Base-by-base conservation (phyloP, 352 stramenopile species). In the Phytophthora sp. region DNA sequence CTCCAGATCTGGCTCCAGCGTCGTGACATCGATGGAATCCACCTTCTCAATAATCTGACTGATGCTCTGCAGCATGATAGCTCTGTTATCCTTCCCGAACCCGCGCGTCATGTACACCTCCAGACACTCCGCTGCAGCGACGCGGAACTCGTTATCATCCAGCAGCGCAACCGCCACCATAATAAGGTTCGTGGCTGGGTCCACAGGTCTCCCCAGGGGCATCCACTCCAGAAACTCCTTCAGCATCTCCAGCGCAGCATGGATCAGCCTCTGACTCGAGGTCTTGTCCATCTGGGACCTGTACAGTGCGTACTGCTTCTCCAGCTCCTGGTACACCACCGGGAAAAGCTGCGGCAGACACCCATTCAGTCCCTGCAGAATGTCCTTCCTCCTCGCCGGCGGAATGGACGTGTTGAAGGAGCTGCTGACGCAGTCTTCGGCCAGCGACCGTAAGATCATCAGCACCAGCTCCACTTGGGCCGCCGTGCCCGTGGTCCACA, bases 221-320 rank as follows among this genome's bases (percentile, higher is more conserved):
- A 94, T 85, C 85, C 85, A 94, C 58, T 94, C 85, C 5, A 94
- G 58, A 61, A 94, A 94, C 60, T 92, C 85, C 48, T 87, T 90
- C 15, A 94, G 61, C 80, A 92, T 91, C 35, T 84, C 62, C 37
- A 94, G 41, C 24, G 77, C 74, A 1, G 82, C 79, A 23, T 89
- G 71, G 21, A 92, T 82, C 6, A 94, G 54, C 44, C 73, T 72
- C 56, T 84, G 75, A 58, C 79, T 89, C n/a, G n/a, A n/a, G 15
- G 41, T 54, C 4, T 62, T 62, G 15, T 67, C 52, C 5, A 28
- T 44, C 1, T 37, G 38, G 2, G 41, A 12, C 55, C 81, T 79
- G 49, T 89, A 88, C 27, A 57, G 31, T 11, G 73, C 66, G 46
- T 89, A 94, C 50, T 91, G 85, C 45, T 78, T 80, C 66, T 91